Conservation (phyloP, 345 rosid species). For the Microcos paniculata region DNA sequence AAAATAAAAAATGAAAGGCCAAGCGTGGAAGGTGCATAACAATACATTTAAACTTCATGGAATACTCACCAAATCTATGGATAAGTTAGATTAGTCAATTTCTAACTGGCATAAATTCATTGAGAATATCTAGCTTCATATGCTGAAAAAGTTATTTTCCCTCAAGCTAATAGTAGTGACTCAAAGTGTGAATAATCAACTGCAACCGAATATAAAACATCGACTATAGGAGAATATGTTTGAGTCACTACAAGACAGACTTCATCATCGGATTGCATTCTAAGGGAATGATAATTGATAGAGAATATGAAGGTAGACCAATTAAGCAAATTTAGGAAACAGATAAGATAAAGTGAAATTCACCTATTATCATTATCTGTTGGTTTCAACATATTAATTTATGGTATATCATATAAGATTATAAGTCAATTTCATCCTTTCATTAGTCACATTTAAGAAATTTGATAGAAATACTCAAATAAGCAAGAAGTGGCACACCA, state of each 20-base stretch:
- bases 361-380: neutral
- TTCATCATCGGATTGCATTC: neutral
- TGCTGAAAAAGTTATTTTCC: neutral
- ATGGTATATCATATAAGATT: neutral
- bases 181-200: neutral
- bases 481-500: neutral
- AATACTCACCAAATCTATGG: neutral
- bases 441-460: neutral
- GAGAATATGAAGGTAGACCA: neutral
- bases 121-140: neutral
- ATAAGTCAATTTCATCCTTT: neutral
- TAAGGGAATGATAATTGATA: neutral
- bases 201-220: neutral
- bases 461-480: neutral
- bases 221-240: neutral
- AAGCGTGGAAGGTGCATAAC: conserved; percentile 16
- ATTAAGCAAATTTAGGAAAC: neutral
- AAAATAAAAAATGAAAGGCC: neutral
- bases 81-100: neutral
- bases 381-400: neutral
- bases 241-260: neutral
- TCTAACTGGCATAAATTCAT: neutral
- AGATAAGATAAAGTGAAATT: neutral
- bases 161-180: neutral
- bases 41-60: neutral